Evolutionary conservation across 805 yeast genomes (phyloP).

Genomic region (Brettanomyces nanus): DNA sequence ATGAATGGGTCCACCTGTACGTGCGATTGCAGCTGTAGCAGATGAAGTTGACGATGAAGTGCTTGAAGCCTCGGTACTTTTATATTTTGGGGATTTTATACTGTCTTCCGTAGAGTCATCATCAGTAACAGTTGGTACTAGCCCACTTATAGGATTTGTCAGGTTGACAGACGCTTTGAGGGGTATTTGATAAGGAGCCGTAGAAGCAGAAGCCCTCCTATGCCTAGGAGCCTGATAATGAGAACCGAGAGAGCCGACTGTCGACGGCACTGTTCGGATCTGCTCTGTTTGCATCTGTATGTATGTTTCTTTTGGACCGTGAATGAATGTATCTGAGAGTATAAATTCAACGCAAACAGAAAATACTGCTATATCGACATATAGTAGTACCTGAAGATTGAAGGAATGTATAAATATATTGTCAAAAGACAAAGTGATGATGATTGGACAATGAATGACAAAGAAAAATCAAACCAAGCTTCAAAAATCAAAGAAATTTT

Average conservation of each 20-base stretch:
- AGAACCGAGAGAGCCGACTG: neutral
- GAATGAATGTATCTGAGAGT: neutral
- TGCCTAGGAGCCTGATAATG: conserved; percentile 14
- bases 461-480: too few relatives aligned
- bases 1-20: conserved; percentile 20
- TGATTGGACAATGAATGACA: too few relatives aligned
- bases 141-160: too few relatives aligned
- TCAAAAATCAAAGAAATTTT: too few relatives aligned
- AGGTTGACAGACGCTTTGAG: conserved; percentile 8
- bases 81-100: too few relatives aligned
- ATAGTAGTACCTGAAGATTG: too few relatives aligned
- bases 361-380: neutral
- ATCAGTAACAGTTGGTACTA: too few relatives aligned
- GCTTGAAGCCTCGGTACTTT: too few relatives aligned
- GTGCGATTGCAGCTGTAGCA: conserved; percentile 2
- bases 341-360: neutral
- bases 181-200: conserved; percentile 32
- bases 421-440: too few relatives aligned
- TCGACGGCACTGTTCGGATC: neutral
- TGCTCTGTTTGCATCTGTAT: conserved; percentile 1
- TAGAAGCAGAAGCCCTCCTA: conserved; percentile 29
- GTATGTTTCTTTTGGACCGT: neutral
- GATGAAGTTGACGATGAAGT: conserved; percentile 13
- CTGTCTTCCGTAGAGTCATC: too few relatives aligned
- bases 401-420: too few relatives aligned